Evolutionary conservation across 140 eudicot species (phyloP).

Genomic region (Oenanthe javanica): DNA sequence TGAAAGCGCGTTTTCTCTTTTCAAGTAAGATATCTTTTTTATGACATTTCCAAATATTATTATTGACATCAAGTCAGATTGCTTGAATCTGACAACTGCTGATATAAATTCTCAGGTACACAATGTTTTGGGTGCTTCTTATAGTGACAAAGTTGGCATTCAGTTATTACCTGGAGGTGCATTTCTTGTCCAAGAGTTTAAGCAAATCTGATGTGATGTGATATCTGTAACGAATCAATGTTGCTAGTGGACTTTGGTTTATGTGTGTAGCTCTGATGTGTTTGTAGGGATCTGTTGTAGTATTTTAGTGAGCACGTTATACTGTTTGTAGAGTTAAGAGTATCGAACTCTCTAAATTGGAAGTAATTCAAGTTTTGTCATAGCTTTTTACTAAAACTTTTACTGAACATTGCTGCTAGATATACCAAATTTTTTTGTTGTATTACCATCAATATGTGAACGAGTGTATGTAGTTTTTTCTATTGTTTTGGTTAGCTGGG

Average conservation of each 20-base stretch:
- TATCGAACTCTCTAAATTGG: neutral
- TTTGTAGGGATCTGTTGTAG: neutral
- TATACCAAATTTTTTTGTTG: neutral
- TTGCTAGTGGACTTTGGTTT: neutral
- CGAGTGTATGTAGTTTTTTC: neutral
- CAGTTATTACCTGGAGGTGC: constrained; percentile 83
- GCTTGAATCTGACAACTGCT: constrained; percentile 3
- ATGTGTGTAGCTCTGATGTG: neutral
- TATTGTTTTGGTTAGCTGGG: neutral
- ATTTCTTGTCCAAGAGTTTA: constrained; percentile 8
- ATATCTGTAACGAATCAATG: neutral
- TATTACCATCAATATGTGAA: neutral
- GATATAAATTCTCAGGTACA: constrained; percentile 54
- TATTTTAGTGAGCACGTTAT: neutral
- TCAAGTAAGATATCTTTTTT: constrained; percentile 54
- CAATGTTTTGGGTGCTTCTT: constrained; percentile 89
- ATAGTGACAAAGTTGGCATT: constrained; percentile 73
- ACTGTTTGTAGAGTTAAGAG: neutral
- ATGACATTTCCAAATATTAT: neutral
- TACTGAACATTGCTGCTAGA: neutral
- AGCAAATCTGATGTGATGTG: neutral
- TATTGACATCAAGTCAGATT: constrained; percentile 5
- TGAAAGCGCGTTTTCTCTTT: constrained; percentile 86
- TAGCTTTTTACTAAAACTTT: neutral
- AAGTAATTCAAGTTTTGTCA: neutral